phyloP scores from a whole-genome alignment of 805 yeast genomes.

The Candida adriatica region DNA sequence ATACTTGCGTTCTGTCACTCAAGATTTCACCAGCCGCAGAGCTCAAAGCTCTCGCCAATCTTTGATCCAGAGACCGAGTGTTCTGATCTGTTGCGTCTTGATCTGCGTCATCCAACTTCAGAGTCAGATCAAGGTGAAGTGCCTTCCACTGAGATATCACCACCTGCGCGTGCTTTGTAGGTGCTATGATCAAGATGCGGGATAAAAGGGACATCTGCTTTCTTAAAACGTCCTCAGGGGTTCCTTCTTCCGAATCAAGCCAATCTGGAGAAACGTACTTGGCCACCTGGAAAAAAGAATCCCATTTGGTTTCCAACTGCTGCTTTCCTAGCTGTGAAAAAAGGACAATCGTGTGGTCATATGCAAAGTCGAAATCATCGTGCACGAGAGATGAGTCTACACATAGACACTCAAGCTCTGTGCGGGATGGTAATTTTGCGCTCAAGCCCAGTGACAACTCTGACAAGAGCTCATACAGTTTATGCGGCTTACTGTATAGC shows the following conservation, averaged over 20 bases:
- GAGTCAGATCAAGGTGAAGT: conserved; percentile 34
- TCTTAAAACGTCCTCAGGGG: conserved; percentile 31
- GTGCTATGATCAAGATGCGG: conserved; percentile 42
- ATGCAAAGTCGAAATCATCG: conserved; percentile 54
- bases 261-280: conserved; percentile 35
- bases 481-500: conserved; percentile 39
- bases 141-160: conserved; percentile 61
- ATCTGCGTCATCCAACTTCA: conserved; percentile 17
- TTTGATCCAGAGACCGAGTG: conserved; percentile 13
- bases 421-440: conserved; percentile 9
- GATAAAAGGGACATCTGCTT: conserved; percentile 52
- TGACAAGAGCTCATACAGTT: conserved; percentile 33
- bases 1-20: conserved; percentile 23
- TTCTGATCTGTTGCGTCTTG: not conserved
- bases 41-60: conserved; percentile 17
- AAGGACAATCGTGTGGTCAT: conserved; percentile 32
- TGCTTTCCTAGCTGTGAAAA: conserved; percentile 6
- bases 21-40: conserved; percentile 19
- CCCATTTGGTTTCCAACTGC: conserved; percentile 41
- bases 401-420: conserved; percentile 37
- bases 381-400: conserved; percentile 63
- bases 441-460: conserved; percentile 36
- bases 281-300: conserved; percentile 56
- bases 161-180: conserved; percentile 45
- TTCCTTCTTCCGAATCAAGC: conserved; percentile 27